Evolutionary conservation across 208 protist species (phyloP).

Genomic region (Leishmania braziliensis): DNA sequence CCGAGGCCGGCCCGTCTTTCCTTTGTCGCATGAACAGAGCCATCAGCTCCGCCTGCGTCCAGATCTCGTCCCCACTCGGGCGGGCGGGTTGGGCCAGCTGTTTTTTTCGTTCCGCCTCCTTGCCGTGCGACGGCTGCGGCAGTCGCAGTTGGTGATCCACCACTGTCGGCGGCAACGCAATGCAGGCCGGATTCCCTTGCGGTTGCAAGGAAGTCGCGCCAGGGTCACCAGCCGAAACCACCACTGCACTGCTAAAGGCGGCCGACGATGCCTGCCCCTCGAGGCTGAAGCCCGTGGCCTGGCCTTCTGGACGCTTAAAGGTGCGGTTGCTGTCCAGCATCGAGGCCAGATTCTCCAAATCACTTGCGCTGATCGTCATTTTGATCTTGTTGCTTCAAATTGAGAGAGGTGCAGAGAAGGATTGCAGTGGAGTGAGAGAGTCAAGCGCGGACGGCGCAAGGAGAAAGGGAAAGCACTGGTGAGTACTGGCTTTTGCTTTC

Average conservation of each 20-base stretch:
- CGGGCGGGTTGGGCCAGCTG: constrained; percentile 28
- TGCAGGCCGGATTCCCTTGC: constrained; percentile 32
- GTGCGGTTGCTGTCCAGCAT: constrained; percentile 76
- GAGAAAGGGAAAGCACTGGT: not conserved
- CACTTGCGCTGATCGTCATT: constrained; percentile 38
- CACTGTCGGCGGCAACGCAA: constrained; percentile 78
- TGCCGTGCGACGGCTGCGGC: constrained; percentile 66
- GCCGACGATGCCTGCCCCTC: constrained; percentile 21
- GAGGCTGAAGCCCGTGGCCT: constrained; percentile 75
- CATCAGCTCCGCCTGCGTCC: constrained; percentile 79
- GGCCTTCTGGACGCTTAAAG: constrained; percentile 68
- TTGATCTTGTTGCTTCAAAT: not conserved
- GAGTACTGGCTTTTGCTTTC: not conserved
- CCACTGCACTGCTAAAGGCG: constrained; percentile 2
- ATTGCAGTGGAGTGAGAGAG: not conserved
- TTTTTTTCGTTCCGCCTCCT: constrained; percentile 33
- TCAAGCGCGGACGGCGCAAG: not conserved
- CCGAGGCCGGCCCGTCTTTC: constrained; percentile 22
- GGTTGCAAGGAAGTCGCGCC: not conserved
- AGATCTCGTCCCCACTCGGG: constrained; percentile 76
- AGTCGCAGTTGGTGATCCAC: constrained; percentile 79
- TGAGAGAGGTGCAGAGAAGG: not conserved
- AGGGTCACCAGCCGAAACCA: not conserved
- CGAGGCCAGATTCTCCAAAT: constrained; percentile 60
- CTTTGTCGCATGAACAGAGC: constrained; percentile 20